Base-by-base conservation (phyloP, 129 eudicot species). In the Tagetes patula region DNA sequence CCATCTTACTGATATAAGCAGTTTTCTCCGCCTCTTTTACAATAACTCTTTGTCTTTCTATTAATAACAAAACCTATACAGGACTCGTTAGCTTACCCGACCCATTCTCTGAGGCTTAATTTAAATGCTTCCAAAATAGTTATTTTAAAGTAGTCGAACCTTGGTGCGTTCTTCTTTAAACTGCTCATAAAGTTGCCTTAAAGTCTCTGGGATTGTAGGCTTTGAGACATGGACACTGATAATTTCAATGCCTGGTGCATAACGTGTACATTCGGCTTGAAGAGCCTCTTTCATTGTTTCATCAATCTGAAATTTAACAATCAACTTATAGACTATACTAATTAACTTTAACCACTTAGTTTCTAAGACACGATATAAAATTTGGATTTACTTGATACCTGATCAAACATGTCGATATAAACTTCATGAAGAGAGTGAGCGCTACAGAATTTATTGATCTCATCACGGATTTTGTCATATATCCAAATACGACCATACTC, bases 141-240 rank as follows among this genome's bases (percentile, higher is more conserved):
- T 32, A 34, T 33, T 46, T 61, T 61, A 45, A 61, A 33, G 61
- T 20, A 43, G 33, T 8, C 27, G 39, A 85, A 92, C 98, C 98
- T 93, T 93, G 31, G 98, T 93, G 72, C 96, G 90, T 75, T 93
- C 98, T 82, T 90, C 96, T 82, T 93, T 96, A 96, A 93, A 90
- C 82, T 87, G 89, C 76, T 85, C 96, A 77, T 87, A 93, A 79
- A 89, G 89, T 40, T 87, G 77, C 74, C 88, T 89, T 58, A 90
- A 82, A 40, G 87, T 93, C 8, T 86, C 86, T 13, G 98, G 96
- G 42, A 93, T 93, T 43, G 67, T 77, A 81, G 96, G 98, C 80
- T 93, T 93, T 3, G 98, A 89, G 69, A 93, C 92, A 77, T 96
- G 96, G n/a, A 93, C 96, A 81, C 98, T 90, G 49, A 93, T 48